Base-by-base conservation (phyloP, 2,329 filamentous ascomycete genomes). In the Simplicillium aogashimaense region DNA sequence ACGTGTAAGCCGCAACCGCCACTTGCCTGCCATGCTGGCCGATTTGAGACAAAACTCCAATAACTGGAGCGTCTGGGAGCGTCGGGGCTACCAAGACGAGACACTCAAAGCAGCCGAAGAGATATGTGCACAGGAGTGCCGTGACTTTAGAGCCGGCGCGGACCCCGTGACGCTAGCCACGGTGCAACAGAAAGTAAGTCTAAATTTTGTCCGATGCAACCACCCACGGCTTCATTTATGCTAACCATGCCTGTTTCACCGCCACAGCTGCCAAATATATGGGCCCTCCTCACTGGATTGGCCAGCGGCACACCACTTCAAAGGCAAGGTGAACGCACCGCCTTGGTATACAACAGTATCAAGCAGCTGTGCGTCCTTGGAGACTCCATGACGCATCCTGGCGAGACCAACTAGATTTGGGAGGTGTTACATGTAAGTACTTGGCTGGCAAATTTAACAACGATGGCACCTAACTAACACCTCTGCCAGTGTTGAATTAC, bases 61-160 rank as follows among this genome's bases (percentile, higher is more conserved):
- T 13, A 40, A 42, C 28, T 54, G 47, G 53, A 51, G 46, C n/a
- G 36, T 39, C 3, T 53, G 48, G 55, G 49, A 52, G 41, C 45
- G 52, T 12, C 43, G 44, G 7, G 53, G 48, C 1, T 54, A 56
- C 34, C 45, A 52, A 7, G 51, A 55, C 4, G 52, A 56, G 35
- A 47, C 55, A n/a, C 42, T 56, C 14, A 50, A 49, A 29, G 49
- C 48, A 2, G 48, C 49, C 25, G 47, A 52, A 33, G 38, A 38
- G 14, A 43, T 43, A 20, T 43, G 42, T 32, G 42, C 42, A 20
- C 30, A 36, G 1, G 42, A 43, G 36, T 43, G 42, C 32, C 42
- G 38, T 12, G 42, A 43, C 16, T 43, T 43, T 16, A 30, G 38
- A 14, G 32, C 29, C 25, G 38, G 40, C 13, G 38, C 25, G 30